A percentile compares a stretch with the other conserved stretches of the same genome.
Evolutionary conservation across 768 basidiomycete genomes (phyloP).

Genomic region (Lyophyllum decastes): DNA sequence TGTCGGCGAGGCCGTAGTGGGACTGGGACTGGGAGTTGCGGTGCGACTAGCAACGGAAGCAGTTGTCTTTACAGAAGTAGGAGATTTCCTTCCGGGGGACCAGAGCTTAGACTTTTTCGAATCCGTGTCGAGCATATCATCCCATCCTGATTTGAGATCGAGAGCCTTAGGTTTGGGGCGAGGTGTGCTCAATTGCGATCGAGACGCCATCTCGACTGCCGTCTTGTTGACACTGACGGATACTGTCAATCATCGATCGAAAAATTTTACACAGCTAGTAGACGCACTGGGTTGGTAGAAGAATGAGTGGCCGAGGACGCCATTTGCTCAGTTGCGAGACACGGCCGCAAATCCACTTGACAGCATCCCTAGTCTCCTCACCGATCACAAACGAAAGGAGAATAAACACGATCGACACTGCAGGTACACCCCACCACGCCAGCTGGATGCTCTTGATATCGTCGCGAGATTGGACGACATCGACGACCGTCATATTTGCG

Average conservation of each 20-base stretch:
- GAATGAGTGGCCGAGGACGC: constrained; percentile 9
- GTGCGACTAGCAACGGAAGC: constrained; percentile 27
- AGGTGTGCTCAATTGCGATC: constrained; percentile 22
- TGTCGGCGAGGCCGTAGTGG: constrained; percentile 17
- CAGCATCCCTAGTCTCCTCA: constrained; percentile 38
- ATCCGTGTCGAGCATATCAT: constrained; percentile 39
- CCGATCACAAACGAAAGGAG: constrained; percentile 36
- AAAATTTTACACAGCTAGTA: neutral
- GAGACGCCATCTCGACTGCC: constrained; percentile 12
- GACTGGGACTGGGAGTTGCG: constrained; percentile 26
- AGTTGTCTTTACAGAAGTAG: constrained; percentile 17
- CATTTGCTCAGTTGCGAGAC: constrained; percentile 2
- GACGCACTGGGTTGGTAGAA: constrained; percentile 26
- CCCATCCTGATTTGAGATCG: constrained; percentile 52
- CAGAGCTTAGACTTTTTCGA: constrained; percentile 28
- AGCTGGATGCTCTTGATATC: constrained; percentile 28
- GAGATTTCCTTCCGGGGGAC: constrained; percentile 19
- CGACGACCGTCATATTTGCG: constrained; percentile 35
- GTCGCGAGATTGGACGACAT: constrained; percentile 26
- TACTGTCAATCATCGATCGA: neutral
- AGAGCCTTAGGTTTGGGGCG: constrained; percentile 26
- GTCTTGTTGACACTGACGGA: constrained; percentile 7
- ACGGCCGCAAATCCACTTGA: constrained; percentile 31
- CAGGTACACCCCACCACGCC: constrained; percentile 43
- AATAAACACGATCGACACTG: constrained; percentile 39